These are phyloP conservation scores for Abrus precatorius DNA, from an alignment of 306 rosid species.

Conservation along the genomic window DNA sequence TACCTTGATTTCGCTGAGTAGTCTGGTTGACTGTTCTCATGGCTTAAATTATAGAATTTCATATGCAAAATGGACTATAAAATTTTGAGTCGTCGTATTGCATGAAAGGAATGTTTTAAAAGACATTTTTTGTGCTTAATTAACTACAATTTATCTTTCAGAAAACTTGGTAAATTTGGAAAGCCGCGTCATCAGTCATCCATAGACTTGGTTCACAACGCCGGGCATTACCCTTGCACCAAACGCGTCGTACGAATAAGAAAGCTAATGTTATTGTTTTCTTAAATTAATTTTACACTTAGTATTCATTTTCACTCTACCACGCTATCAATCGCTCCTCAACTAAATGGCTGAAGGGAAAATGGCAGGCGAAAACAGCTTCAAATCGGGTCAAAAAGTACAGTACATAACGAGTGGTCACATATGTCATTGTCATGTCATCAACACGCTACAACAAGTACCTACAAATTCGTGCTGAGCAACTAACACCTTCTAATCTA, in stretches of 20 bases:
- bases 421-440: slow-evolving; percentile 31
- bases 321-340: no score
- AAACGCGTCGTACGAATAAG: background rate
- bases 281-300: background rate
- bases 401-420: slow-evolving; percentile 21
- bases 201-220: background rate
- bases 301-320: no score
- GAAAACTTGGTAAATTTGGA: slow-evolving; percentile 6
- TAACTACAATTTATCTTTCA: background rate
- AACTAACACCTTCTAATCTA: background rate
- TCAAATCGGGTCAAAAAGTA: background rate
- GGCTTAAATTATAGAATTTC: background rate
- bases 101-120: background rate
- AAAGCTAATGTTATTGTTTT: background rate
- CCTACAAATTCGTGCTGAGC: slow-evolving; percentile 29
- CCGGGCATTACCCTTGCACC: background rate
- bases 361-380: background rate
- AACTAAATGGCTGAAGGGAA: background rate
- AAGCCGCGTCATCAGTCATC: background rate
- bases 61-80: background rate
- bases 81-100: background rate
- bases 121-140: background rate
- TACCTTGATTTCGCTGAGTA: background rate
- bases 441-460: slow-evolving; percentile 20
- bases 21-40: background rate